Conservation (phyloP, 768 basidiomycete genomes). For the Amanita exitialis region DNA sequence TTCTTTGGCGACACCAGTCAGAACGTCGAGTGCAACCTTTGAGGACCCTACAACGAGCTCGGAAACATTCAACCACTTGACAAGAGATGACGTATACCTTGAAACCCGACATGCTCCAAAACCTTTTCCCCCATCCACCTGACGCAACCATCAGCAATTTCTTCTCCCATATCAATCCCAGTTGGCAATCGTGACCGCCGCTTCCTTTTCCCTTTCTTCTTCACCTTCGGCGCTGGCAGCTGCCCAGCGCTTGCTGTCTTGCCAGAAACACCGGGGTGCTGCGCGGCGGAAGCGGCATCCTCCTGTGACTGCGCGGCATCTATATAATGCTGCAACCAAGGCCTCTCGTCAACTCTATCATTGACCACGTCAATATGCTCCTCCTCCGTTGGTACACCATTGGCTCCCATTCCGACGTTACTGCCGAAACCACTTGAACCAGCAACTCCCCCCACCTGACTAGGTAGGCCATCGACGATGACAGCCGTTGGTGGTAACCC, state of each 20-base stretch:
- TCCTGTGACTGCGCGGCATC: conserved; percentile 8
- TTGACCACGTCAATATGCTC: conserved; percentile 27
- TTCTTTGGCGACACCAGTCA: conserved; percentile 68
- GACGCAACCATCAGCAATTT: conserved; percentile 53
- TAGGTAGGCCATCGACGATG: background rate
- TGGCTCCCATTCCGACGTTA: conserved; percentile 10
- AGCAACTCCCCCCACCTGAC: background rate
- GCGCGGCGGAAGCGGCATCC: background rate
- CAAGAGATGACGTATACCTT: conserved; percentile 39
- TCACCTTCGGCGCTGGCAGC: conserved; percentile 4
- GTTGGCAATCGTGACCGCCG: conserved; percentile 13
- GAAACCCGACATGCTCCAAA: conserved; percentile 86
- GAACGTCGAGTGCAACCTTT: conserved; percentile 64
- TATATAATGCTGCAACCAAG: conserved; percentile 32
- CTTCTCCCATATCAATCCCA: conserved; percentile 48
- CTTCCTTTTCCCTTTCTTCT: conserved; percentile 17
- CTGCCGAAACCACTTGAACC: background rate
- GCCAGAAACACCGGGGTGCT: background rate
- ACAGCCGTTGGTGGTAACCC: background rate
- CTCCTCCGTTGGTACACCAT: conserved; percentile 13
- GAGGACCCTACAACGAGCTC: conserved; percentile 48
- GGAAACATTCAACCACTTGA: background rate
- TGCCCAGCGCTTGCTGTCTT: too few species aligned
- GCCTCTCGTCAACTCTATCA: conserved; percentile 48
- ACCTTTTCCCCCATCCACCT: conserved; percentile 69